Base-by-base conservation (phyloP, 2,329 filamentous ascomycete genomes). In the Fusarium sp. region DNA sequence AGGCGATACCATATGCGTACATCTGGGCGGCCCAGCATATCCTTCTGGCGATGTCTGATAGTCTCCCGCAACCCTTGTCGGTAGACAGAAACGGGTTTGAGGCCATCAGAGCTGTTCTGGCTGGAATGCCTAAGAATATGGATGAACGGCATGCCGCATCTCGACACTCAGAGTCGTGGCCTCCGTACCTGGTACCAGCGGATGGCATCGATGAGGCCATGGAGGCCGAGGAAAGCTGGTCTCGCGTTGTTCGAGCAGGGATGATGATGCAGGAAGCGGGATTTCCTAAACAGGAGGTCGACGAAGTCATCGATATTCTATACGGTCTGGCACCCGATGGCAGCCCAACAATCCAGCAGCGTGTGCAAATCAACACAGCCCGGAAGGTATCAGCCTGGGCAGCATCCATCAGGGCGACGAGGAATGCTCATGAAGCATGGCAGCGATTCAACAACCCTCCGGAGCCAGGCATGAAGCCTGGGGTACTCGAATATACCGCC, bases 381-480 rank as follows among this genome's bases (percentile, higher is more conserved):
- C 74, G 71, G 28, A 50, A 58, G 4, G 50, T 77, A n/a, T 68
- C 69, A 19, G 30, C 73, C 1, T 91, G 89, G 88, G 86, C 86
- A 37, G 84, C 85, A 61, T 84, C 82, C 28, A 83, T 91, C 42
- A 82, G 81, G 65, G 84, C 88, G 1, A 90, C 89, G 7, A 83
- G 89, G 25, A 89, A 90, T 71, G 80, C 84, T 2, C 82, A 86
- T 60, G 89, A 91, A 73, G 89, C 89, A 6, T 91, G 89, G 89
- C 81, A 80, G 7, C 78, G 81, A 44, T 84, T 86, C 61, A 80
- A 80, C 60, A 74, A 75, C 62, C 81, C 81, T 2, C 81, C 80
- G 3, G 62, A 65, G 39, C 62, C 73, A 25, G 78, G 70, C 16
- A 69, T 78, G 59, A 72, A 70, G 28, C 83, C 84, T 4, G 80